These are phyloP conservation scores for Cystofilobasidium ferigula DNA, from an alignment of 768 basidiomycete genomes.

Conservation along the genomic window DNA sequence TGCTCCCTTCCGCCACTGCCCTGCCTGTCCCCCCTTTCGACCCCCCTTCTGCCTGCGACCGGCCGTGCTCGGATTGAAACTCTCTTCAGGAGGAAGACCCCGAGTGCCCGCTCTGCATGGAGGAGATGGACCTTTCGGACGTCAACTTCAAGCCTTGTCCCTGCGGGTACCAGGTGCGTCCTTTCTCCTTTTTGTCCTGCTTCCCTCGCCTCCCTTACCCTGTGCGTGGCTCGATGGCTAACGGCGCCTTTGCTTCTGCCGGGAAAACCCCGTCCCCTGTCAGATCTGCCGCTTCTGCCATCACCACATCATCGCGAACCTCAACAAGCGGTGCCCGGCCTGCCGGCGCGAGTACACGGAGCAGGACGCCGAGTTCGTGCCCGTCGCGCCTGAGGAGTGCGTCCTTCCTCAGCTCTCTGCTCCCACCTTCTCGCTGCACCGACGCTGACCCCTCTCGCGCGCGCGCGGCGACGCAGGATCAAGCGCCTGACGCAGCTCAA, in stretches of 20 bases:
- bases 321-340: slow-evolving; percentile 92
- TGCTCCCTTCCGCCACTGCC: neutral
- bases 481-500: slow-evolving; percentile 92
- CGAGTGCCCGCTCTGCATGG: slow-evolving; percentile 94
- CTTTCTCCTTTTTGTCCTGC: neutral
- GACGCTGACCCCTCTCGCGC: too few species aligned
- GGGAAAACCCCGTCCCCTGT: neutral
- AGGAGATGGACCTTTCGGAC: slow-evolving; percentile 98
- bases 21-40: neutral
- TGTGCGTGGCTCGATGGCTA: neutral
- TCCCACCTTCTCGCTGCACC: neutral
- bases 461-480: too few species aligned
- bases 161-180: slow-evolving; percentile 84
- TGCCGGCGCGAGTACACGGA: slow-evolving; percentile 88
- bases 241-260: neutral
- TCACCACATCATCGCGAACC: slow-evolving; percentile 93
- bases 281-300: slow-evolving; percentile 99
- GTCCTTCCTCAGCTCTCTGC: slow-evolving; percentile 39
- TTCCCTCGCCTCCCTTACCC: neutral
- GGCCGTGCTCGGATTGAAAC: neutral
- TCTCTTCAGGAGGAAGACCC: slow-evolving; percentile 65
- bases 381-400: slow-evolving; percentile 89
- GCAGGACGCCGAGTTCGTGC: slow-evolving; percentile 85
- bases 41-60: neutral
- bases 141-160: slow-evolving; percentile 98